Base-by-base conservation (phyloP, 2,329 filamentous ascomycete species). In the Sarocladium oryzae region DNA sequence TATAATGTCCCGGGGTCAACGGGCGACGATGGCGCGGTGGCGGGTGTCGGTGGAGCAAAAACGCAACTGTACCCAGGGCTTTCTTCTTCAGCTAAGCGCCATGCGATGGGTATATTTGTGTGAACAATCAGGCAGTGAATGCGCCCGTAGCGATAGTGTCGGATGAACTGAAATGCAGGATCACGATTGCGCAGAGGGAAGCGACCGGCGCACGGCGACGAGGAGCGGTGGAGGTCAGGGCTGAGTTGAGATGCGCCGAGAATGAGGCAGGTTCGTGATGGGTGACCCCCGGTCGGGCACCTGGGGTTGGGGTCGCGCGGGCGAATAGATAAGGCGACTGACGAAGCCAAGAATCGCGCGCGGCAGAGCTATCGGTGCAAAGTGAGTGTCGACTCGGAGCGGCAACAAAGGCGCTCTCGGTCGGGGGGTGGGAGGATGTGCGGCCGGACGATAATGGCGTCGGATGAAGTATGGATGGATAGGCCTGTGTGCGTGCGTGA, bases 21-120 rank as follows among this genome's bases (percentile, higher is more conserved):
- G 30, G 30, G 18, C 20, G 46, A 9, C 33, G 30, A 49, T 49
- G 30, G 46, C 33, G 46, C 46, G 33, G 46, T 37, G 30, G 46
- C 46, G 46, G 46, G 21, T 36, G 46, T 49, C 46, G 46, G 46
- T 49, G 46, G 46, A 49, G 46, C 32, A 48, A 48, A n/a, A 48
- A 32, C 21, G 43, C 43, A 48, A 48, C 4, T n/a, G 13, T 9
- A 48, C 26, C 43, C 32, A 33, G 43, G 43, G 16, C 33, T 33
- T 43, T 23, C 9, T 28, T 36, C 26, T 48, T 48, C 43, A 48
- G 18, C 18, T 3, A 24, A 33, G 26, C 24, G 43, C 43, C 43
- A 48, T 48, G 43, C 43, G 28, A 45, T 9, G n/a, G 5, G n/a
- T 45, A 4, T 30, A 20, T n/a, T n/a, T 6, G 37, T 16, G 10